phyloP scores from a whole-genome alignment of 2,329 filamentous ascomycete genomes.

The Colletotrichum cuscutae region DNA sequence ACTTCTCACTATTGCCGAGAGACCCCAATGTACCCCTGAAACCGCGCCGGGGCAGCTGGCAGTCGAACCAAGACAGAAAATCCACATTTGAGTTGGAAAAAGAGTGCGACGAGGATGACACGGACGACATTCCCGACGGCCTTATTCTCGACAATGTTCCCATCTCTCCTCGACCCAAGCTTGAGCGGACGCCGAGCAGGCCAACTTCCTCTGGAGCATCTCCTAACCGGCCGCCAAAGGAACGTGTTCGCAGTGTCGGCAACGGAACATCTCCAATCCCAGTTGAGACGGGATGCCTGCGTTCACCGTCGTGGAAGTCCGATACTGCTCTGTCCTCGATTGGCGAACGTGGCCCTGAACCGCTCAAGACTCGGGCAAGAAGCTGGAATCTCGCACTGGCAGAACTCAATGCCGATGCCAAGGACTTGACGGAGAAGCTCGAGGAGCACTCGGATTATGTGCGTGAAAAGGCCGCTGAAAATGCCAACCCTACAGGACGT shows the following conservation, averaged over 20 bases:
- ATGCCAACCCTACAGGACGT: slow-evolving; percentile 41
- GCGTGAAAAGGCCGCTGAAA: slow-evolving; percentile 37
- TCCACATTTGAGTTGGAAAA: slow-evolving; percentile 76
- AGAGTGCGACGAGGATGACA: slow-evolving; percentile 81
- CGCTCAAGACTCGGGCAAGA: slow-evolving; percentile 67
- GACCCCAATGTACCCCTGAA: slow-evolving; percentile 51
- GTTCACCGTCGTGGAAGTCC: slow-evolving; percentile 65
- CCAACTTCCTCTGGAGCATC: slow-evolving; percentile 58
- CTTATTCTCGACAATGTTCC: slow-evolving; percentile 85
- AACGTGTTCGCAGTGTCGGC: slow-evolving; percentile 65
- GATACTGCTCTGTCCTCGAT: slow-evolving; percentile 50
- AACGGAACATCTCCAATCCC: slow-evolving; percentile 72
- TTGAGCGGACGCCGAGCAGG: slow-evolving; percentile 64
- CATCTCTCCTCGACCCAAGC: slow-evolving; percentile 75
- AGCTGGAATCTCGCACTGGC: slow-evolving; percentile 80
- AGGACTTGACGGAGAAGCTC: slow-evolving; percentile 80
- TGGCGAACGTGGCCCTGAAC: slow-evolving; percentile 46
- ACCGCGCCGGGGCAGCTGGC: slow-evolving; percentile 75
- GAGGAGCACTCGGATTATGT: slow-evolving; percentile 75
- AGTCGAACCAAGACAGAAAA: slow-evolving; percentile 73
- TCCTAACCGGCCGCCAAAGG: slow-evolving; percentile 61
- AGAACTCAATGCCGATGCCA: slow-evolving; percentile 77
- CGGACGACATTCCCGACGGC: slow-evolving; percentile 82
- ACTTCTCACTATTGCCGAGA: slow-evolving; percentile 55
- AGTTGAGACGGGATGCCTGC: slow-evolving; percentile 67